Conservation (phyloP, 768 basidiomycete species). For the Gelatoporia subvermispora region DNA sequence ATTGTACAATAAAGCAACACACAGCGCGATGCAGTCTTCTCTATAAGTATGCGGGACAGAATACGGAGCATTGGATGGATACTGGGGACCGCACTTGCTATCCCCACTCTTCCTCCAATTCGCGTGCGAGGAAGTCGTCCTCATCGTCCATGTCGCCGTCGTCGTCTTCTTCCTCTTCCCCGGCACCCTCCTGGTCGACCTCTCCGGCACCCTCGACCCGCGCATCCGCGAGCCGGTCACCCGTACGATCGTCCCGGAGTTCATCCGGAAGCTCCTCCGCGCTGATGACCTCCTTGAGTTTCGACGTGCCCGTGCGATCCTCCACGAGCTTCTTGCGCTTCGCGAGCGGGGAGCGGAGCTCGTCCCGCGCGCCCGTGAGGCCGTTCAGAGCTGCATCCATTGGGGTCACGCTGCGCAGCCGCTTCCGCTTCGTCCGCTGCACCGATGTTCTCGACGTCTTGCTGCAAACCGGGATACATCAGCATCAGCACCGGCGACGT, state of each 20-base stretch:
- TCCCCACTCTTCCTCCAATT: slow-evolving; percentile 75
- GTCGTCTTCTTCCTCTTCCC: slow-evolving; percentile 18
- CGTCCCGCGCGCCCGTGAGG: slow-evolving; percentile 29
- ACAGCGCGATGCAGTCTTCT: no score
- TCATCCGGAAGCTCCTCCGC: slow-evolving; percentile 13
- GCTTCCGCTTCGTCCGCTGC: slow-evolving; percentile 55
- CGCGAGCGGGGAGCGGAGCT: slow-evolving; percentile 62
- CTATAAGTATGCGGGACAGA: no score
- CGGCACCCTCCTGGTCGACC: slow-evolving; percentile 35
- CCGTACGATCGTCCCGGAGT: slow-evolving; percentile 5
- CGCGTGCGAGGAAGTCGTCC: slow-evolving; percentile 78
- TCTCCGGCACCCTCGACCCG: slow-evolving; percentile 10
- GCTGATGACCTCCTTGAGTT: slow-evolving; percentile 51
- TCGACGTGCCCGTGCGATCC: slow-evolving; percentile 60
- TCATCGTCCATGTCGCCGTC: slow-evolving; percentile 54
- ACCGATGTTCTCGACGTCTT: slow-evolving; percentile 28
- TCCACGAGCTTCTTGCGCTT: slow-evolving; percentile 77
- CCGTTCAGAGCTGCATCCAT: slow-evolving; percentile 45
- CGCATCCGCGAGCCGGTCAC: slow-evolving; percentile 3
- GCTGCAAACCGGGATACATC: not conserved
- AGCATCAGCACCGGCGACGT: not conserved
- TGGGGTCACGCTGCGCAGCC: slow-evolving; percentile 67
- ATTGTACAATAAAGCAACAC: no score
- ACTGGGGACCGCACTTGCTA: slow-evolving; percentile 39
- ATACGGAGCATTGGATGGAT: no score